A percentile compares a stretch with the other conserved stretches of the same genome.
Conservation (phyloP, 164 flowering plant species). For the Umbilicus rupestris region DNA sequence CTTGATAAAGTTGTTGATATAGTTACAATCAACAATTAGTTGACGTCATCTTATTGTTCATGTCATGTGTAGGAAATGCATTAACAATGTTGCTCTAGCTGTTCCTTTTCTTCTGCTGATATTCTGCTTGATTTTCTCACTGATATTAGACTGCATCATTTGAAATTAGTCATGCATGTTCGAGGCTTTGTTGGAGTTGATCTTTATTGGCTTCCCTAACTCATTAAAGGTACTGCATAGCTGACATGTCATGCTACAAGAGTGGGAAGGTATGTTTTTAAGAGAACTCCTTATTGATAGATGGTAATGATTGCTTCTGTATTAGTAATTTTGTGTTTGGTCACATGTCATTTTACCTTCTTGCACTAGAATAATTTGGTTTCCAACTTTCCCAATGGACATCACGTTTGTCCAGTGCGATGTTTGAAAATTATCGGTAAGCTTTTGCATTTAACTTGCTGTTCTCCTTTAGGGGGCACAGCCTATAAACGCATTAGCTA, state of each 20-base stretch:
- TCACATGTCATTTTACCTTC: not conserved
- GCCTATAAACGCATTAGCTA: too few relatives aligned
- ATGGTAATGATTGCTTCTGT: not conserved
- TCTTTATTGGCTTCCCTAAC: conserved; percentile 26
- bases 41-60: not conserved
- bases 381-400: too few relatives aligned
- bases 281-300: conserved; percentile 6
- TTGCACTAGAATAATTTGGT: not conserved
- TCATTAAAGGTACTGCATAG: conserved; percentile 78
- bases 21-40: not conserved
- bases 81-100: too few relatives aligned
- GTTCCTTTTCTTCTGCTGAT: not conserved
- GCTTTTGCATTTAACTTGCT: not conserved
- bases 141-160: not conserved
- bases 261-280: conserved; percentile 64
- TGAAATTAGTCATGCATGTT: not conserved
- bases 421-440: not conserved
- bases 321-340: not conserved
- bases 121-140: not conserved
- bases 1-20: conserved; percentile 1
- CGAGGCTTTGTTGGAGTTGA: not conserved
- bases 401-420: too few relatives aligned
- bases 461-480: not conserved
- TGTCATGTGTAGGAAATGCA: not conserved
- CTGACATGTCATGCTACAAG: conserved; percentile 92